phyloP scores from a whole-genome alignment of 345 rosid species.

The Linum tenue region DNA sequence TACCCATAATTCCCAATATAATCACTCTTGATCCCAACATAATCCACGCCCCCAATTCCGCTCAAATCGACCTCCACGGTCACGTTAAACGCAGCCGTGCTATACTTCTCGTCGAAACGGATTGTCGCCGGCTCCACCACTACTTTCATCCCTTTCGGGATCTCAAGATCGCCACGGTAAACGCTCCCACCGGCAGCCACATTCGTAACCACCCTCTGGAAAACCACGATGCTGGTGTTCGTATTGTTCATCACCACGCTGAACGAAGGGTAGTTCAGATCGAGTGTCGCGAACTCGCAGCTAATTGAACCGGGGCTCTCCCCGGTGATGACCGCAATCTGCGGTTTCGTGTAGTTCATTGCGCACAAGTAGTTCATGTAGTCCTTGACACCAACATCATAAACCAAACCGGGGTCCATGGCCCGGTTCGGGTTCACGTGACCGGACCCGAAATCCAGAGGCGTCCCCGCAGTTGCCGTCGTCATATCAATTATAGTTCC shows the following conservation, averaged over 20 bases:
- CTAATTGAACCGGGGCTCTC: constrained; percentile 20
- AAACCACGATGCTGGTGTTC: constrained; percentile 24
- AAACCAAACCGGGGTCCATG: constrained; percentile 39
- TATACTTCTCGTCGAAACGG: constrained; percentile 19
- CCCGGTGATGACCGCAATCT: constrained; percentile 27
- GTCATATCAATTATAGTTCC: constrained; percentile 28
- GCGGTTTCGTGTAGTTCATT: constrained; percentile 25
- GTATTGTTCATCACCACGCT: constrained; percentile 38
- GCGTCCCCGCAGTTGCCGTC: constrained; percentile 24
- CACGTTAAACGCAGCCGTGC: constrained; percentile 30
- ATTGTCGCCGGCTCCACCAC: constrained; percentile 22
- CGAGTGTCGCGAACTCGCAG: constrained; percentile 20
- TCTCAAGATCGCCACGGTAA: constrained; percentile 19
- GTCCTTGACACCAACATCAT: constrained; percentile 28
- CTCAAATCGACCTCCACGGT: constrained; percentile 26
- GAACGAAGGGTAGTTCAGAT: constrained; percentile 49
- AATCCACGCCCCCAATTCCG: background rate
- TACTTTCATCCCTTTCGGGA: constrained; percentile 29
- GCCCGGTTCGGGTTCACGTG: constrained; percentile 34
- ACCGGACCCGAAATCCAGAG: constrained; percentile 46
- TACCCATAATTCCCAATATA: constrained; percentile 37
- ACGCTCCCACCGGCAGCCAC: constrained; percentile 21
- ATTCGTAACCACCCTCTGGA: constrained; percentile 35
- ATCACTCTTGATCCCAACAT: constrained; percentile 20
- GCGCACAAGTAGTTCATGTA: constrained; percentile 30